A percentile compares a stretch with the other conserved stretches of the same genome.
Conservation (phyloP, 2,329 filamentous ascomycete species). For the Pestalotiopsis sp. region DNA sequence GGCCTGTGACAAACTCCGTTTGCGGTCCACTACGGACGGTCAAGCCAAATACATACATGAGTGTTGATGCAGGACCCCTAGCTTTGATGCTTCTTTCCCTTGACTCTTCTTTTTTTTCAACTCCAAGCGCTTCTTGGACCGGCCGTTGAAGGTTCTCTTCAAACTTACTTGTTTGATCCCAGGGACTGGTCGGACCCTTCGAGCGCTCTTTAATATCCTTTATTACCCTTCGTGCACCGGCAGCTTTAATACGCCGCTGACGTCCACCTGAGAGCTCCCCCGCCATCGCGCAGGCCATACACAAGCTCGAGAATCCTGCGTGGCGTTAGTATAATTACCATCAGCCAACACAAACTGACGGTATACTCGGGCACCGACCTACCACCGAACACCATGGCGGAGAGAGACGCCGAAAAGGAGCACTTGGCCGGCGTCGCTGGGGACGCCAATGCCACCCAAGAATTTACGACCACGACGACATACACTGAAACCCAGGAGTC, state of each 20-base stretch:
- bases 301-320: neutral
- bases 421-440: neutral
- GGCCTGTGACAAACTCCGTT: neutral
- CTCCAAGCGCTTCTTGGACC: neutral
- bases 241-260: neutral
- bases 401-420: slow-evolving; percentile 15
- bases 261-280: neutral
- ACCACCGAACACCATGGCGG: slow-evolving; percentile 5
- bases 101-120: neutral
- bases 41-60: neutral
- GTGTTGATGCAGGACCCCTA: neutral
- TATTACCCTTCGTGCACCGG: neutral
- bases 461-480: slow-evolving; percentile 3
- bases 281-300: neutral
- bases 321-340: neutral
- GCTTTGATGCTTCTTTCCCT: neutral
- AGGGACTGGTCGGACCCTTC: neutral
- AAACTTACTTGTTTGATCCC: neutral
- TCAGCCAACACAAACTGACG: neutral
- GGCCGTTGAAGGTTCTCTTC: neutral
- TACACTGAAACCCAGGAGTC: neutral
- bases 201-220: neutral
- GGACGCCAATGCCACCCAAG: slow-evolving; percentile 10
- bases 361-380: neutral
- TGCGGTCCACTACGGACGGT: neutral